Conservation (phyloP, 2,329 filamentous ascomycete genomes). For the Trichoderma aggressivum region DNA sequence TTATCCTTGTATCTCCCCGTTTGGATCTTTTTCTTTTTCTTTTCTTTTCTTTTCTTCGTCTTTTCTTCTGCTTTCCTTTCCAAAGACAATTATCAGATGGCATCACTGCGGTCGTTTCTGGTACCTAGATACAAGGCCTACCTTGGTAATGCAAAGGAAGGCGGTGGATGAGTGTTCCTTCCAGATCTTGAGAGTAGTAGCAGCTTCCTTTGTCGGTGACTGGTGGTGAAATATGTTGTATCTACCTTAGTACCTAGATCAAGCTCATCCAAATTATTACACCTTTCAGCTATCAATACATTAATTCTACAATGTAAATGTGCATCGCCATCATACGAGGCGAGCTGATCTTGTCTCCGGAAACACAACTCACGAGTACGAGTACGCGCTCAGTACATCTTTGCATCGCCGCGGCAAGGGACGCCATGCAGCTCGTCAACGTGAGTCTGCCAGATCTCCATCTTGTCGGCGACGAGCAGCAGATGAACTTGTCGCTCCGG, state of each 20-base stretch:
- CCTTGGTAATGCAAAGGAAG: conserved; percentile 12
- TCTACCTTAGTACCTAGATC: too few species aligned
- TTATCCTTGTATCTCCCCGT: not conserved
- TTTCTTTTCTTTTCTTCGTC: not conserved
- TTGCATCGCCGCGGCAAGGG: not conserved
- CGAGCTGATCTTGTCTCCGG: not conserved
- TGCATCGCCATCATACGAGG: not conserved
- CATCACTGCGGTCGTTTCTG: conserved; percentile 12
- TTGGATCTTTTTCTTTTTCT: not conserved
- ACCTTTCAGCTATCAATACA: not conserved
- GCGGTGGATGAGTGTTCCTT: not conserved
- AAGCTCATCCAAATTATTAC: not conserved
- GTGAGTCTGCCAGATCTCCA: conserved; percentile 29
- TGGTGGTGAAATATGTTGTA: not conserved
- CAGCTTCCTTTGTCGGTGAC: not conserved
- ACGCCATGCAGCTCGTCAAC: conserved; percentile 16
- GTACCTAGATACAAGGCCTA: conserved; percentile 3
- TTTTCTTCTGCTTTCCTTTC: not conserved
- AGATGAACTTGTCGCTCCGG: conserved; percentile 26
- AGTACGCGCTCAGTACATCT: not conserved
- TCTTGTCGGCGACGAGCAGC: conserved; percentile 23
- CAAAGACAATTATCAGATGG: conserved; percentile 13
- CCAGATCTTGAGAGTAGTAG: not conserved
- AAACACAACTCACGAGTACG: not conserved
- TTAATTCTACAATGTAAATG: not conserved